Conservation (phyloP, 2,329 filamentous ascomycete genomes). For the Cordyceps cateniannulata region DNA sequence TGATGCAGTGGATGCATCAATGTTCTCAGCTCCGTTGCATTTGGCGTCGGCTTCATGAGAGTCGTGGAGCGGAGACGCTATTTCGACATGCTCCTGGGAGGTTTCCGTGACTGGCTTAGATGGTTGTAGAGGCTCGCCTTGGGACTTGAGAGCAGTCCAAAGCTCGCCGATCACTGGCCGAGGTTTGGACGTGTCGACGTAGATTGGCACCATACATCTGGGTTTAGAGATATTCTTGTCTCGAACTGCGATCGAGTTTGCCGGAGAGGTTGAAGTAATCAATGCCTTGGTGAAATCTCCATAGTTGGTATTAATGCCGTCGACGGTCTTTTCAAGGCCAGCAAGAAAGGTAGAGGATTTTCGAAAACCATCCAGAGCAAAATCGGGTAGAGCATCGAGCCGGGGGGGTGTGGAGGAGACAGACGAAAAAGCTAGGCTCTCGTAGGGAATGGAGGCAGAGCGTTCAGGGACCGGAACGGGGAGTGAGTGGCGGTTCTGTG, state of each 20-base stretch:
- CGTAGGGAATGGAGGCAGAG: neutral
- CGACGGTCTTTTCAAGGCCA: slow-evolving; percentile 24
- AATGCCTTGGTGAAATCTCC: slow-evolving; percentile 13
- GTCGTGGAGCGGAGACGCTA: neutral
- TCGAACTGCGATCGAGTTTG: slow-evolving; percentile 2
- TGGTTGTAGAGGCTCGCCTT: neutral
- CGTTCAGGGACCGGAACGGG: slow-evolving; percentile 5
- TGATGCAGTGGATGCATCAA: neutral
- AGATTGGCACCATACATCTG: slow-evolving; percentile 13
- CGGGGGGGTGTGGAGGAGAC: slow-evolving; percentile 18
- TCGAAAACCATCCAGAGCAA: slow-evolving; percentile 19
- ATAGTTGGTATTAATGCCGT: slow-evolving; percentile 25
- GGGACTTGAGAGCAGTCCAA: neutral
- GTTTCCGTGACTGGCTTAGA: neutral
- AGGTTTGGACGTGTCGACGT: neutral
- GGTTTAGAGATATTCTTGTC: slow-evolving; percentile 15
- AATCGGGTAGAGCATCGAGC: slow-evolving; percentile 23
- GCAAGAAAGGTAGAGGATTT: slow-evolving; percentile 24
- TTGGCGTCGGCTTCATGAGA: neutral
- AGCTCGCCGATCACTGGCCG: neutral
- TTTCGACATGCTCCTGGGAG: neutral
- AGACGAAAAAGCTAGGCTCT: neutral
- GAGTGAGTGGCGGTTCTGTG: slow-evolving; percentile 2
- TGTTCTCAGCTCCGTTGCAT: neutral
- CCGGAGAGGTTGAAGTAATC: slow-evolving; percentile 5